phyloP scores from a whole-genome alignment of 2,329 filamentous ascomycete species.

The Amesomyces nigricolor region DNA sequence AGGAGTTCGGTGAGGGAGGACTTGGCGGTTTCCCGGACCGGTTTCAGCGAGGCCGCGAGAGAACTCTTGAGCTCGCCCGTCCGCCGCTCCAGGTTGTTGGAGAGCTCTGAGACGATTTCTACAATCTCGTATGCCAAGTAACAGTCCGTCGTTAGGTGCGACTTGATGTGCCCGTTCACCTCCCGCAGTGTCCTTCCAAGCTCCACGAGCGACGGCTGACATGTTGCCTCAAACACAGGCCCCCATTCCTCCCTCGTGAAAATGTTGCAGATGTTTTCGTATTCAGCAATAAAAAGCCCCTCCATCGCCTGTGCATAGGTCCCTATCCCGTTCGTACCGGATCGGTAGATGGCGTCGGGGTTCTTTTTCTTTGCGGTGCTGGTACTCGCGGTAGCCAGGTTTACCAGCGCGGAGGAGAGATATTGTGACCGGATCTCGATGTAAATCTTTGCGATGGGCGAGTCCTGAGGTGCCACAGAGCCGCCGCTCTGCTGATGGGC shows the following conservation, averaged over 20 bases:
- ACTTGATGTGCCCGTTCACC: slow-evolving; percentile 82
- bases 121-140: slow-evolving; percentile 94
- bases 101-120: slow-evolving; percentile 77
- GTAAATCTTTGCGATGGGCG: slow-evolving; percentile 74
- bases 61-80: slow-evolving; percentile 81
- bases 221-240: slow-evolving; percentile 70
- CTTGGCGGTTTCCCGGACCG: slow-evolving; percentile 87
- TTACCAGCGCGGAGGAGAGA: slow-evolving; percentile 73
- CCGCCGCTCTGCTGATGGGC: slow-evolving; percentile 46
- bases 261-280: slow-evolving; percentile 82
- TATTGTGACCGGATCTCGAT: slow-evolving; percentile 82
- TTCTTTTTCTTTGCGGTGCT: slow-evolving; percentile 77
- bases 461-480: slow-evolving; percentile 47
- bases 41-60: slow-evolving; percentile 79
- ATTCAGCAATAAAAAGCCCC: slow-evolving; percentile 79
- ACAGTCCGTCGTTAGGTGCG: slow-evolving; percentile 82
- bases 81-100: slow-evolving; percentile 70
- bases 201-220: slow-evolving; percentile 70
- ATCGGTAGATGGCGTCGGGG: slow-evolving; percentile 75
- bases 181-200: slow-evolving; percentile 82
- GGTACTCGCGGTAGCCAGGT: slow-evolving; percentile 79
- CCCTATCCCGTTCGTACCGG: slow-evolving; percentile 85
- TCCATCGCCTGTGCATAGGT: slow-evolving; percentile 86
- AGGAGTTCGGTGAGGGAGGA: slow-evolving; percentile 75
- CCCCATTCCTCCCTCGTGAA: slow-evolving; percentile 84